Evolutionary conservation across 2,329 filamentous ascomycete species (phyloP).

Genomic region (Monosporascus ibericus): DNA sequence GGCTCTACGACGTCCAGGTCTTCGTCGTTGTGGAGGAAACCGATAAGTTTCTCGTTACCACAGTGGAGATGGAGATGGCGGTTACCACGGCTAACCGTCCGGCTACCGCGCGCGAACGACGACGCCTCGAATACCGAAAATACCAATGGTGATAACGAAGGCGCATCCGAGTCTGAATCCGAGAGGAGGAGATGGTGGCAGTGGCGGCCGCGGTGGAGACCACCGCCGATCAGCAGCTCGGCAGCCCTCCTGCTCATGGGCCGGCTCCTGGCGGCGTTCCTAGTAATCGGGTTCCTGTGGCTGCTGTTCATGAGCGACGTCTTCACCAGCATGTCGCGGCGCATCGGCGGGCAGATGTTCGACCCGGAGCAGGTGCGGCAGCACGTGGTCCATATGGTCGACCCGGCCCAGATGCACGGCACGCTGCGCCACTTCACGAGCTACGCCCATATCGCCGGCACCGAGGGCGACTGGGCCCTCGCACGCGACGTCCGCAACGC

Average conservation of each 20-base stretch:
- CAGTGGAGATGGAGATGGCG: conserved; percentile 51
- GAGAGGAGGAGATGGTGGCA: conserved; percentile 13
- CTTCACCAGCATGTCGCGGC: conserved; percentile 59
- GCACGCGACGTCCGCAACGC: conserved; percentile 77
- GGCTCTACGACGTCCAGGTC: conserved; percentile 23
- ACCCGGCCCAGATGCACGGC: conserved; percentile 62
- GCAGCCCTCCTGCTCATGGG: conserved; percentile 57
- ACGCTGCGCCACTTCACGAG: conserved; percentile 71
- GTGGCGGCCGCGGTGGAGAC: conserved; percentile 11
- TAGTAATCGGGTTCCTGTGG: conserved; percentile 75
- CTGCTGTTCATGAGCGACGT: conserved; percentile 80
- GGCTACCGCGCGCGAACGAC: conserved; percentile 35
- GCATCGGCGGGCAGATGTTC: conserved; percentile 65
- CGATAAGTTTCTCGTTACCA: conserved; percentile 47
- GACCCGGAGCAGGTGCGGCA: conserved; percentile 76
- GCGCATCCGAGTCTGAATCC: not conserved
- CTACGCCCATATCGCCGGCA: conserved; percentile 90
- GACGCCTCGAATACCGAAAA: conserved; percentile 14
- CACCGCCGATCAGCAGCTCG: conserved; percentile 36
- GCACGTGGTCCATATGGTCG: conserved; percentile 68
- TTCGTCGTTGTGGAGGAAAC: conserved; percentile 47
- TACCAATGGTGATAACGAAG: conserved; percentile 7
- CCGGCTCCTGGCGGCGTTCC: conserved; percentile 65
- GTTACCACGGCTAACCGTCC: conserved; percentile 43
- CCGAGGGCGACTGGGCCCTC: conserved; percentile 81